Conservation (phyloP, 306 rosid species). For the Mimosa bimucronata region DNA sequence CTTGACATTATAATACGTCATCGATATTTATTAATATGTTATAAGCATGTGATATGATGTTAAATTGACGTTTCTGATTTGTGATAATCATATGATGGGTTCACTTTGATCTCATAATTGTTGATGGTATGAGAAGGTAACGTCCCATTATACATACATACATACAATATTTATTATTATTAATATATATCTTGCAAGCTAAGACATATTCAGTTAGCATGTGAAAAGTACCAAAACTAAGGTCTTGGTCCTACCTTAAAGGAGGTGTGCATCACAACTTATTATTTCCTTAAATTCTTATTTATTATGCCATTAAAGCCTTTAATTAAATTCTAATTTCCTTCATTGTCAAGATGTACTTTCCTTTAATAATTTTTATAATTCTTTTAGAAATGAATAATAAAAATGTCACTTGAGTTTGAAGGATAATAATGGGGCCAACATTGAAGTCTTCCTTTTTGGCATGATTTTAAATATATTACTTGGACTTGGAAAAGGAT, state of each 20-base stretch:
- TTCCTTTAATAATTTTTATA: slow-evolving; percentile 1
- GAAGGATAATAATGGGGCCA: slow-evolving; percentile 52
- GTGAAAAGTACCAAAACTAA: slow-evolving; percentile 46
- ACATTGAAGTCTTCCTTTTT: slow-evolving; percentile 38
- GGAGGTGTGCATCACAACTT: slow-evolving; percentile 28
- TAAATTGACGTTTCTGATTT: slow-evolving; percentile 32
- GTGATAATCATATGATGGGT: slow-evolving; percentile 25
- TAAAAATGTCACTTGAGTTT: slow-evolving; percentile 40
- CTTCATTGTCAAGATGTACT: slow-evolving; percentile 33
- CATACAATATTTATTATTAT: slow-evolving; percentile 16
- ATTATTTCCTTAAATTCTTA: slow-evolving; percentile 22
- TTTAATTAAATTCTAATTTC: slow-evolving; percentile 30
- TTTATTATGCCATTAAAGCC: slow-evolving; percentile 28
- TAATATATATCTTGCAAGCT: slow-evolving; percentile 52
- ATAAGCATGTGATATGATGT: slow-evolving; percentile 27
- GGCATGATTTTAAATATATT: slow-evolving; percentile 39
- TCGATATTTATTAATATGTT: background rate
- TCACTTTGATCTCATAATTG: slow-evolving; percentile 20
- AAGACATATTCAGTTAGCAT: slow-evolving; percentile 53
- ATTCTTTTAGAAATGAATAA: background rate
- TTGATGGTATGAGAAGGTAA: slow-evolving; percentile 38
- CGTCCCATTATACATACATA: background rate
- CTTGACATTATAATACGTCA: slow-evolving; percentile 29
- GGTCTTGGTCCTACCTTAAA: slow-evolving; percentile 40
- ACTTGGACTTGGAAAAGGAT: slow-evolving; percentile 28